Base-by-base conservation (phyloP, 106 monocot species). In the Phalaenopsis equestris region DNA sequence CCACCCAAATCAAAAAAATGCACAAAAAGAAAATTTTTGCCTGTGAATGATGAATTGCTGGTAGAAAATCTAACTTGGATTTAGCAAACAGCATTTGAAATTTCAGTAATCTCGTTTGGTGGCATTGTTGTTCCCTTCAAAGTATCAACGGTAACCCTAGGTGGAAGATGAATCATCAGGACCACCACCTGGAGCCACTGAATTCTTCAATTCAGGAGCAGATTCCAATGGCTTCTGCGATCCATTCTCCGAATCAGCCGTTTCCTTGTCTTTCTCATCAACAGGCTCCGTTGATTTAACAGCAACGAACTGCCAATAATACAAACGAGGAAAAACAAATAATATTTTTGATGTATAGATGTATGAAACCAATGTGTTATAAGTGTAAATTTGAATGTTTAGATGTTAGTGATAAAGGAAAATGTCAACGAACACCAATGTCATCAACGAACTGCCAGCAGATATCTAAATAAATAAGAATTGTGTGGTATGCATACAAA, bases 201-300 rank as follows among this genome's bases (percentile, higher is more conserved):
- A 73, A 38, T 80, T 79, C 52, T 81, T 74, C 19, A 56, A 23
- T 41, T 56, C 6, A 56, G 52, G 39, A 81, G 56, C 74, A 52
- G 67, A 14, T 58, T 85, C 81, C 15, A 77, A 36, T 0, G 56
- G 72, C n/a, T 72, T 43, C 49, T 48, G 76, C 24, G 76, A 80
- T 45, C 42, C 37, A 14, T 36, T 23, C 11, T 68, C 73, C 55
- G 11, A 36, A 58, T 56, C 67, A 43, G 67, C 38, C 19, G 55
- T 72, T 42, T 81, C 81, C 18, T 72, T 81, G 10, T 80, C 72
- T 30, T 81, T 81, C 16, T 78, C 81, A 39, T 73, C 56, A 77
- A 38, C 58, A 75, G n/a, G 10, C 47, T 45, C 79, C 17, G 42
- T 17, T 10, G 48, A 30, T 56, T 70, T 79, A 36, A 39, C 74